Evolutionary conservation across 345 rosid species (phyloP), one percentile per base, ranked within the genome.

Genomic region (Dimocarpus longan): DNA sequence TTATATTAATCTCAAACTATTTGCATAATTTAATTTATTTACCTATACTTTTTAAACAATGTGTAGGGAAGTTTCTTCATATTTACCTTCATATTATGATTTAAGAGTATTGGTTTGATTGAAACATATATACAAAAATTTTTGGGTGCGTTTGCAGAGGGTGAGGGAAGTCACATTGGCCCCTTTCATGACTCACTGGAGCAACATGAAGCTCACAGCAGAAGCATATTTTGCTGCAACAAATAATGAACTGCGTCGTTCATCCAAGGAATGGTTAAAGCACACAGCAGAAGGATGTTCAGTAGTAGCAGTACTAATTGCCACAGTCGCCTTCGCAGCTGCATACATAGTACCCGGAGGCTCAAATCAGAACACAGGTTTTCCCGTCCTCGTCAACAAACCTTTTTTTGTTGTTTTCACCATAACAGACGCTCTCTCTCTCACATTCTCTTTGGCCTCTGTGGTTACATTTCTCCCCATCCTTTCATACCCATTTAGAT

Each of bases 301-400:
- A 1, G 21, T 74, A 8, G 68, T 66, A 8, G 77, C 82, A 40
- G 82, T 79, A 59, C 62, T 79, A 18, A 79, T 67, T 3, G 74
- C 78, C 10, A 66, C 81, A 1, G 81, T 79, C 13, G 73, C 81
- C 40, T 73, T 79, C 24, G 77, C 81, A 0, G 77, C 73, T n/a
- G 81, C 81, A 46, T 80, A 74, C 68, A 80, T 75, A 4, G 75
- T 32, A 32, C 37, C 37, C 3, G 37, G 37, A 32, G 37, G 37
- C 37, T 32, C 37, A 32, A 32, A 32, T 32, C 37, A 32, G 37
- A 32, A 32, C 37, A 32, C 37, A 32, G 37, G 82, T 3, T 21
- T 75, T 28, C 82, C 75, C 10, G 24, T 74, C 39, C 69, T 79
- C 19, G 0, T 66, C 43, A 56, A 73, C 22, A 6, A 67, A 9